Evolutionary conservation across 2,329 filamentous ascomycete genomes (phyloP), one percentile per base, ranked within the genome.

Genomic region (Setomelanomma holmii): DNA sequence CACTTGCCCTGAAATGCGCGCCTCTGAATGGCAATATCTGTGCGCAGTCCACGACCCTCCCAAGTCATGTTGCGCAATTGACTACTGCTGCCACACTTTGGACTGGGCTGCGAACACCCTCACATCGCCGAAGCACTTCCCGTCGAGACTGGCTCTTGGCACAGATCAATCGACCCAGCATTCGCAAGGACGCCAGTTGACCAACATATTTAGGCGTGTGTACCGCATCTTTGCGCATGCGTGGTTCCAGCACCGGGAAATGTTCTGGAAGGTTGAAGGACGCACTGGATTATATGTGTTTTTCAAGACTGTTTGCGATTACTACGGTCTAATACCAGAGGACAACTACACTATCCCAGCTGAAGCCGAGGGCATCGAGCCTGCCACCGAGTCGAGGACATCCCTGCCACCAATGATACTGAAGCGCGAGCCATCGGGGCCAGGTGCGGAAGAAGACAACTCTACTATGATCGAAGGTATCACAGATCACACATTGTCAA

Each of bases 211-310:
- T 76, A 86, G 95, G 49, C 85, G 95, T 12, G 85, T 98, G 43
- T 96, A 99, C 75, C 86, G 95, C 54, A 98, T 99, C 76, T 99
- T 98, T 72, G 95, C 95, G 40, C 95, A 99, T 73, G 95, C 95
- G 6, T 99, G 95, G 95, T 99, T 97, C 75, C 92, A 97, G 77
- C 95, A 99, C 75, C 86, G 93, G 40, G 89, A 89, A 49, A 91
- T 97, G 46, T 99, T 98, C 75, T 98, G 93, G 92, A 87, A 90
- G 35, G 89, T 98, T 1, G 95, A 99, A 77, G 85, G 86, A 8
- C 86, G 92, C 72, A 91, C 91, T n/a, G 95, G 95, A 0, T 79
- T 99, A 10, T 99, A 99, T 73, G 86, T 96, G 51, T 89, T 99
- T 68, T 99, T 98, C 82, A 98, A 97, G 82, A 95, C 89, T 0